Base-by-base conservation (phyloP, 202 grass and related monocot species). In the Setaria italica region DNA sequence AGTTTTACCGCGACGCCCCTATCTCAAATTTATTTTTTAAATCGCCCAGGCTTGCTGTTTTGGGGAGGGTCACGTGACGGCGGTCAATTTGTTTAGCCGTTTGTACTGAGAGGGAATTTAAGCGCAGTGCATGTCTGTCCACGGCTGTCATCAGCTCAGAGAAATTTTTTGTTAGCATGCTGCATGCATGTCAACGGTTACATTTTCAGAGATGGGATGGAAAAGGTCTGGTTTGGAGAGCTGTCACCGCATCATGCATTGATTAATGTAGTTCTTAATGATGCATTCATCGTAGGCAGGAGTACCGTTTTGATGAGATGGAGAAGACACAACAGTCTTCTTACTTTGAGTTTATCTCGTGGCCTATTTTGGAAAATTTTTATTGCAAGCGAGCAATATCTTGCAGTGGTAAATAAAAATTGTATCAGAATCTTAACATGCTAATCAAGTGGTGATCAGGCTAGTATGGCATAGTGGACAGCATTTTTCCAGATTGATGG, bases 51-150 rank as follows among this genome's bases (percentile, higher is more conserved):
- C 2, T 67, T 84, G 53, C 79, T 73, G 46, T 83, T 78, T 86
- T 16, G 0, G 73, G 76, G 48, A 71, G 19, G 7, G 37, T 67
- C 62, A 87, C 78, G 78, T 82, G 85, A 12, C 19, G 9, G 2
- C 47, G 49, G 74, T 86, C 48, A 73, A 37, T 80, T 70, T 69
- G 5, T 79, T 62, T 34, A 45, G 5, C 35, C 58, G 6, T 71
- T 83, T 54, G 45, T 62, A 42, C 79, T 33, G 66, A 9, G 35
- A 57, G 32, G 43, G 49, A 34, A 73, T 65, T 67, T 78, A 48
- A 33, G 88, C 32, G 51, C 83, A 50, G 78, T 2, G 87, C 34
- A 62, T 54, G 82, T 89, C 70, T 62, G 72, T 70, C 79, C 79
- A 13, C 32, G 60, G 51, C 62, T 76, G 79, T 60, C 32, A 82